Base-by-base conservation (phyloP, 73 alveolate genomes). In the Paramecium caudatum region DNA sequence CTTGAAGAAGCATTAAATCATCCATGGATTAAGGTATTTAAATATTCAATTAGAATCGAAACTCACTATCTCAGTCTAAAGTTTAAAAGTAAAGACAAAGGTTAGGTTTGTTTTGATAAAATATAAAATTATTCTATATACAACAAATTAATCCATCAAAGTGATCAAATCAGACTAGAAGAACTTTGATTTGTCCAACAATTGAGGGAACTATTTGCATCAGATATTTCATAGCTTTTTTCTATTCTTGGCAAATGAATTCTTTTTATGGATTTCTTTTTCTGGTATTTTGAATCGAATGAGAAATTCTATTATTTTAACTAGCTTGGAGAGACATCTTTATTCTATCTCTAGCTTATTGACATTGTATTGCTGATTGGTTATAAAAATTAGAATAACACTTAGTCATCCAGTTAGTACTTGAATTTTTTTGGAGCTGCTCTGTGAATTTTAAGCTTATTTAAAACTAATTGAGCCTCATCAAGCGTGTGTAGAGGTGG, bases 21-120 rank as follows among this genome's bases (percentile, higher is more conserved):
- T 50, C 91, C 91, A 9, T 83, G 91, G 91, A 83, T 83, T 37
- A 83, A 61, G 34, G 83, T 65, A 65, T 33, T 65, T 7, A 43
- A 65, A 32, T 33, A 13, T 10, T 65, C 39, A 43, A 33, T 65
- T 33, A 74, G 55, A 34, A 74, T 74, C 17, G 88, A 41, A 55
- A 27, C 80, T 37, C 3, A 21, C 39, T 27, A 37, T 45, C 43
- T 15, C 47, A 30, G 21, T 16, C 68, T 74, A 74, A 74, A 74
- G 88, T 37, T 16, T 27, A 39, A 21, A 74, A 43, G 43, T 8
- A 74, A 45, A 74, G 13, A 55, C 30, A 39, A 34, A 74, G 68
- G 5, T 74, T 74, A 41, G 88, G 62, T 7, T 74, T 74, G 21
- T 39, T 37, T 21, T 65, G 83, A 74, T 48, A 23, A 1, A 37